Evolutionary conservation across 345 rosid genomes (phyloP).

Genomic region (Diplotaxis tenuifolia): DNA sequence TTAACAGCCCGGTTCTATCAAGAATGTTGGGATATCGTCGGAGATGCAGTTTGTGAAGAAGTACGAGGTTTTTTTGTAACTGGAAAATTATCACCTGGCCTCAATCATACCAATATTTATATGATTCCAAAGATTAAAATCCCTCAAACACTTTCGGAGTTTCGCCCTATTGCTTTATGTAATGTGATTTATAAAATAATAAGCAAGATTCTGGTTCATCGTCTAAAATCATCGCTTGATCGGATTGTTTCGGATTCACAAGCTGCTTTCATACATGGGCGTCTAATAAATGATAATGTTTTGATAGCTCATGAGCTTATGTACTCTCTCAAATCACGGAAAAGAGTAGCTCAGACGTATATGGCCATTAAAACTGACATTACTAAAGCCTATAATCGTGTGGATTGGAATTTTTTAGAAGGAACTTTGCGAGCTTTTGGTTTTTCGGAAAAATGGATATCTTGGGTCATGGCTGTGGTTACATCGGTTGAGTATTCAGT

Average conservation of each 20-base stretch:
- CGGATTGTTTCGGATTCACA: not conserved
- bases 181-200: not conserved
- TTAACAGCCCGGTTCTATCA: not conserved
- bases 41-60: too few species aligned
- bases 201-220: not conserved
- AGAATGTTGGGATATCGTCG: not conserved
- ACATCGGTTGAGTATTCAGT: too few species aligned
- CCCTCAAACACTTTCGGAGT: not conserved
- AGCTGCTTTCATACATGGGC: not conserved
- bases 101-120: not conserved
- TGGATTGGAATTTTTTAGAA: not conserved
- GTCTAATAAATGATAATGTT: not conserved
- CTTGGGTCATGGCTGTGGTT: too few species aligned
- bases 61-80: not conserved
- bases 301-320: not conserved
- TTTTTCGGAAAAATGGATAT: too few species aligned
- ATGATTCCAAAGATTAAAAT: not conserved
- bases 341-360: not conserved
- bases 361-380: not conserved
- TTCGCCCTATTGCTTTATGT: not conserved
- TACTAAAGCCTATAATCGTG: not conserved
- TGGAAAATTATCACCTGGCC: not conserved
- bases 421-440: too few species aligned
- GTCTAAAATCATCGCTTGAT: not conserved
- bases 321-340: not conserved